Evolutionary conservation across 768 basidiomycete genomes (phyloP).

Genomic region (Mrakia gelida): DNA sequence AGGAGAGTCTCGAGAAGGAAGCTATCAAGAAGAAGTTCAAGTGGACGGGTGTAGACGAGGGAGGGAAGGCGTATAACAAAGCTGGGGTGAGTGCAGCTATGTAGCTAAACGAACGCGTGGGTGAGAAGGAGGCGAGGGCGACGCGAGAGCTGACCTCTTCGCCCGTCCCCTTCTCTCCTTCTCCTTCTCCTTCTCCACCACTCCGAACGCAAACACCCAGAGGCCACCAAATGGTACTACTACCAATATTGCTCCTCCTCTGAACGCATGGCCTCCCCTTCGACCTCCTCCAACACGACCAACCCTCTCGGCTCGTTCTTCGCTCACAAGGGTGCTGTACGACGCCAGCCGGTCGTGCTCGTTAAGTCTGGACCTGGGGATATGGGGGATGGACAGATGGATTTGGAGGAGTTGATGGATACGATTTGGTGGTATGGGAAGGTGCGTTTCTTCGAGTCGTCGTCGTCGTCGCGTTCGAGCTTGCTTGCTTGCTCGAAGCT

Average conservation of each 20-base stretch:
- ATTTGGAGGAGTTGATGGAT: background rate
- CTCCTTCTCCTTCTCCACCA: background rate
- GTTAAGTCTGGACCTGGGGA: background rate
- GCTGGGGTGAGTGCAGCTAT: background rate
- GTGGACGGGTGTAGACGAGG: background rate
- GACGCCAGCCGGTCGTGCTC: background rate
- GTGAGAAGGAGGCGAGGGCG: background rate
- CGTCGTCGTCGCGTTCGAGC: no score
- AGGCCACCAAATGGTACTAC: background rate
- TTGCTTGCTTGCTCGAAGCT: no score
- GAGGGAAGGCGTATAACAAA: background rate
- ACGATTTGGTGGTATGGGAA: background rate
- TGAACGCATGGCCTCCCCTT: background rate
- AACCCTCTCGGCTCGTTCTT: background rate
- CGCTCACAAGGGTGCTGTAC: background rate
- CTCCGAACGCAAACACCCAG: background rate
- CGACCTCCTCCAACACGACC: background rate
- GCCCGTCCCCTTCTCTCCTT: background rate
- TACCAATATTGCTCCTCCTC: background rate
- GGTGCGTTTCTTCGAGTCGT: background rate
- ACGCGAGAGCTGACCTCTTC: background rate
- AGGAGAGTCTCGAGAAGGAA: background rate
- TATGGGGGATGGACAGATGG: background rate
- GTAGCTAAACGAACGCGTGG: no score
- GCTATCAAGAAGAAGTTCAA: slow-evolving; percentile 1